Evolutionary conservation across 2,329 filamentous ascomycete species (phyloP), one percentile per base, ranked within the genome.

Genomic region (Verticillium zaregamsianum): DNA sequence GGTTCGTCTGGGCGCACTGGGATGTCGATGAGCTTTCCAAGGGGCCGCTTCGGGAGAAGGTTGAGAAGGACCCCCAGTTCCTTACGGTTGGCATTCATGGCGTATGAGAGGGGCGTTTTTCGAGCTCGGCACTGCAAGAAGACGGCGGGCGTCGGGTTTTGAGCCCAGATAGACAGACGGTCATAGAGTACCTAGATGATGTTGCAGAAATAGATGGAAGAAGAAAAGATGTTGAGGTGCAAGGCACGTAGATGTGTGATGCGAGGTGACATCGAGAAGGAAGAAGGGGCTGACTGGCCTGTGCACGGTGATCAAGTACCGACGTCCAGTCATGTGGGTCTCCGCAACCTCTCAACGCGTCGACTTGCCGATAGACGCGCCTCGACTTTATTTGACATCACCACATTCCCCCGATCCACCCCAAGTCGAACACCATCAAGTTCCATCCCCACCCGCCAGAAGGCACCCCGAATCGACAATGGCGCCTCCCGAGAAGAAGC

Each of bases 401-500:
- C 28, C 20, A 33, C 25, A 31, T 32, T 55, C 37, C 52, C 33
- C 39, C 28, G 28, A 55, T 23, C 39, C 9, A n/a, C 5, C 3
- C 28, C 45, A 33, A 28, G 6, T 23, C 15, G n/a, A 54, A 58
- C 14, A 17, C 23, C 23, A 35, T 4, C 12, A 20, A 6, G 28
- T 28, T 20, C 32, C 3, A 32, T 31, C 33, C 23, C 14, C n/a
- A 15, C 20, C 35, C 35, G 35, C 60, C 31, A 59, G 25, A 23
- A 33, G 20, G 45, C 45, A 5, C 45, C 45, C 45, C n/a, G 5
- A 45, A 23, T 14, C 45, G 20, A 39, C 6, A 35, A 49, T 33
- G 1, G 80, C 79, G 59, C 66, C 77, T 0, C 67, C 76, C 32
- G 77, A 73, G 60, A 90, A 90, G 75, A 91, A 89, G 69, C 92